Evolutionary conservation across 176 grass and related monocot genomes (phyloP).

Genomic region (Oryza australiensis): DNA sequence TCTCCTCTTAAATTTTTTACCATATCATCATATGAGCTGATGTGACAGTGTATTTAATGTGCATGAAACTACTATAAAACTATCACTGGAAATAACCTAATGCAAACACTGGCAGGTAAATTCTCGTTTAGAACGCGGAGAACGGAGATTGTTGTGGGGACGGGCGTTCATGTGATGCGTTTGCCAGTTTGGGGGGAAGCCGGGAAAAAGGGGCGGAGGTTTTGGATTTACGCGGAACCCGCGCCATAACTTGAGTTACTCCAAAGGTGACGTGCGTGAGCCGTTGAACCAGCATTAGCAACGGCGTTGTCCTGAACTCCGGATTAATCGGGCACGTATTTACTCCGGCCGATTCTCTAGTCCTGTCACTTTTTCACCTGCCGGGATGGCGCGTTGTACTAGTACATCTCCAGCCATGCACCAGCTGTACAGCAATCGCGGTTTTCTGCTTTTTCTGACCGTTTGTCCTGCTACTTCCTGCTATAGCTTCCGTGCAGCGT

Average conservation of each 20-base stretch:
- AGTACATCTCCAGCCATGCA: conserved; percentile 27
- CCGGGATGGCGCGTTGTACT: background rate
- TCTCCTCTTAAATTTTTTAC: too few relatives aligned
- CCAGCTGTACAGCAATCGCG: conserved; percentile 40
- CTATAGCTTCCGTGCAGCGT: background rate
- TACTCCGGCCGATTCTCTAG: background rate
- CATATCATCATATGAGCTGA: too few relatives aligned
- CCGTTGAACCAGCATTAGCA: background rate
- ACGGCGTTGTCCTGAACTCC: background rate
- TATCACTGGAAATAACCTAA: too few relatives aligned
- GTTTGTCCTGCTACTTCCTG: conserved; percentile 18
- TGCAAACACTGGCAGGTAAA: background rate
- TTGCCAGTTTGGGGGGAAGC: background rate
- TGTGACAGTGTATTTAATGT: too few relatives aligned
- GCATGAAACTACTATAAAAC: too few relatives aligned
- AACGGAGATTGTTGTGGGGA: too few relatives aligned
- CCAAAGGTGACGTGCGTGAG: background rate
- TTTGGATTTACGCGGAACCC: background rate
- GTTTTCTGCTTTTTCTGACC: background rate
- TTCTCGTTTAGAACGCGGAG: background rate
- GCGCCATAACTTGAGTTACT: background rate
- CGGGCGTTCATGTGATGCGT: background rate
- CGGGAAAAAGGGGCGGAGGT: background rate
- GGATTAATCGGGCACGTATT: conserved; percentile 14
- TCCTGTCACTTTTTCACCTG: background rate